Percentiles rank a stretch among this genome's conserved stretches.
Conservation (phyloP, 257 asterid genomes). For the Oldenlandia corymbosa region DNA sequence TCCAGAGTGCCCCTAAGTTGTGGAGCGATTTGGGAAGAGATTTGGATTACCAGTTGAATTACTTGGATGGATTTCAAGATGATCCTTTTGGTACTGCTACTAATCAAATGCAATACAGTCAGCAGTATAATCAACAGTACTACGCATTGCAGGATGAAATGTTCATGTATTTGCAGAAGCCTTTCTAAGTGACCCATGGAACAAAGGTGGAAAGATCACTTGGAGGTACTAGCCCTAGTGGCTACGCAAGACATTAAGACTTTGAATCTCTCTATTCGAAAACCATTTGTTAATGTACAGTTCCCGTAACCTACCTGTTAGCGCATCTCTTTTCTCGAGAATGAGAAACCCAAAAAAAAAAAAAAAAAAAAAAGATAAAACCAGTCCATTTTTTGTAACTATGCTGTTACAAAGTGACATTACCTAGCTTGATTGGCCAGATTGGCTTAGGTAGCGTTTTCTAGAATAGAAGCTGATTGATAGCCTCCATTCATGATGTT, state of each 20-base stretch:
- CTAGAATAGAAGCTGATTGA: background rate
- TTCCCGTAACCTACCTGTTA: too few species aligned
- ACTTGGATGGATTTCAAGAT: slow-evolving; percentile 45
- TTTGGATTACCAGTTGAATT: slow-evolving; percentile 42
- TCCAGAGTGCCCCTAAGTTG: slow-evolving; percentile 34
- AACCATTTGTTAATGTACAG: slow-evolving; percentile 1
- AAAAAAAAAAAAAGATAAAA: background rate
- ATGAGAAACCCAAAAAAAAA: background rate
- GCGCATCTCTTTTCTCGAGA: background rate
- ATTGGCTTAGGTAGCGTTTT: slow-evolving; percentile 3
- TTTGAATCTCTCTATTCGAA: background rate
- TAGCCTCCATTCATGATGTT: background rate
- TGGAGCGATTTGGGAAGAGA: slow-evolving; percentile 33
- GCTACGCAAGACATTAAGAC: too few species aligned
- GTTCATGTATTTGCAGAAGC: slow-evolving; percentile 43
- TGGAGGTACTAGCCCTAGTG: too few species aligned
- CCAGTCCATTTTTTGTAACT: background rate
- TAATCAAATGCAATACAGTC: slow-evolving; percentile 36
- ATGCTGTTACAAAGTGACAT: background rate
- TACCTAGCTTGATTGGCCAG: slow-evolving; percentile 1
- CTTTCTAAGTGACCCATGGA: slow-evolving; percentile 19
- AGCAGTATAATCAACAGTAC: slow-evolving; percentile 47
- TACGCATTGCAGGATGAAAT: slow-evolving; percentile 48
- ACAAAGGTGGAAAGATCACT: too few species aligned
- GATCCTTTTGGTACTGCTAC: slow-evolving; percentile 38